Base-by-base conservation (phyloP, 352 stramenopile species). In the Phytopythium montanum region DNA sequence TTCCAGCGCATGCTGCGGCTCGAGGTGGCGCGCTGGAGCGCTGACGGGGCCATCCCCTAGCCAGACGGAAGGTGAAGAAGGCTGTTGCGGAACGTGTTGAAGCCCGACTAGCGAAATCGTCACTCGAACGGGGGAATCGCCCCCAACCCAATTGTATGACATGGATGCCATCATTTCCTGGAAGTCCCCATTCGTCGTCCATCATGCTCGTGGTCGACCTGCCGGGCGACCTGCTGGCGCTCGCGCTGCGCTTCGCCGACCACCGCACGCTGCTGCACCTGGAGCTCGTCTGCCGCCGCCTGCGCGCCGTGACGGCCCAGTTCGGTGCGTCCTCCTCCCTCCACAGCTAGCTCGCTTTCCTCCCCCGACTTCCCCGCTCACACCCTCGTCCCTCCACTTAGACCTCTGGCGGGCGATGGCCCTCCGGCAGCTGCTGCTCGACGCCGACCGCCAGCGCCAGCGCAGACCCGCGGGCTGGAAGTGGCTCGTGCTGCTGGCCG, bases 1-100 rank as follows among this genome's bases (percentile, higher is more conserved):
- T 92, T 77, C 62, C 74, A 88, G 57, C 76, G 76, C 46, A 80
- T 87, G 66, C 68, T 92, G 10, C 75, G 69, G 9, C 75, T 73
- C 29, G 80, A 87, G 52, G 52, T 92, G 33, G 60, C 65, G 29
- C 69, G 70, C 18, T 88, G 76, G 75, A 54, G 61, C 33, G 36
- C n/a, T 12, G 61, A 79, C 39, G 54, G 68, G 18, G 48, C 59
- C 3, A 28, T 55, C 49, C 29, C 49, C 19, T 55, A 54, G 49
- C 14, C 28, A 19, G 28, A 14, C 26, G 0, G 28, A 39, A 6
- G 14, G n/a, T 55, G 28, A 31, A 42, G 49, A 7, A 52, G 45
- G n/a, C 25, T 36, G 48, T 14, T 34, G 31, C 5, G 33, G 2
- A 38, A 8, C 33, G 33, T 14, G 12, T 49, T 50, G 44, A 50